Evolutionary conservation across 371 early-diverging fungal species (phyloP).

Genomic region (Haplosporangium sp.): DNA sequence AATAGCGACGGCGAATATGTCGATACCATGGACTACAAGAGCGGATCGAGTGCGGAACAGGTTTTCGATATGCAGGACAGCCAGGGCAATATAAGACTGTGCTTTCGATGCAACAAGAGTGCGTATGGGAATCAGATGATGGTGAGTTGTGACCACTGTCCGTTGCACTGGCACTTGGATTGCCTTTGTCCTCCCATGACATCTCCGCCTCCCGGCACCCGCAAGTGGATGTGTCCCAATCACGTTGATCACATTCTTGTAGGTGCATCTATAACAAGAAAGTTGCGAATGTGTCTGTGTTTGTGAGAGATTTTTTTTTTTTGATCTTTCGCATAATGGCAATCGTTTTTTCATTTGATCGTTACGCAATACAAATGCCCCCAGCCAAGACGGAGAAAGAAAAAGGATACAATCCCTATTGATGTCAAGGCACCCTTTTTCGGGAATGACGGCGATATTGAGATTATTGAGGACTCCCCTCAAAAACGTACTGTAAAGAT

Average conservation of each 20-base stretch:
- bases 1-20: constrained; percentile 68
- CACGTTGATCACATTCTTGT: constrained; percentile 20
- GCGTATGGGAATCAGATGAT: constrained; percentile 62
- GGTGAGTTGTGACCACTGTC: constrained; percentile 86
- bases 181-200: constrained; percentile 83
- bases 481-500: constrained; percentile 5
- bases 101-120: constrained; percentile 71
- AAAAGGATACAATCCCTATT: constrained; percentile 17
- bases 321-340: not conserved
- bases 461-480: constrained; percentile 36
- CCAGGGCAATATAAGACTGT: constrained; percentile 62
- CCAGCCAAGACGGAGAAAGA: constrained; percentile 22
- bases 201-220: constrained; percentile 68
- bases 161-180: constrained; percentile 87
- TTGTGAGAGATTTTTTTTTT: constrained; percentile 9
- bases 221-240: constrained; percentile 85
- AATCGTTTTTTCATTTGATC: not conserved
- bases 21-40: constrained; percentile 57
- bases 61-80: constrained; percentile 57
- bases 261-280: not conserved
- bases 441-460: constrained; percentile 54
- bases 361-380: too few relatives aligned
- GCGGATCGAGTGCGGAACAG: constrained; percentile 25
- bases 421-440: constrained; percentile 10
- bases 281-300: constrained; percentile 40